phyloP scores from a whole-genome alignment of 2,329 filamentous ascomycete genomes.

The Fusarium tuaranense region DNA sequence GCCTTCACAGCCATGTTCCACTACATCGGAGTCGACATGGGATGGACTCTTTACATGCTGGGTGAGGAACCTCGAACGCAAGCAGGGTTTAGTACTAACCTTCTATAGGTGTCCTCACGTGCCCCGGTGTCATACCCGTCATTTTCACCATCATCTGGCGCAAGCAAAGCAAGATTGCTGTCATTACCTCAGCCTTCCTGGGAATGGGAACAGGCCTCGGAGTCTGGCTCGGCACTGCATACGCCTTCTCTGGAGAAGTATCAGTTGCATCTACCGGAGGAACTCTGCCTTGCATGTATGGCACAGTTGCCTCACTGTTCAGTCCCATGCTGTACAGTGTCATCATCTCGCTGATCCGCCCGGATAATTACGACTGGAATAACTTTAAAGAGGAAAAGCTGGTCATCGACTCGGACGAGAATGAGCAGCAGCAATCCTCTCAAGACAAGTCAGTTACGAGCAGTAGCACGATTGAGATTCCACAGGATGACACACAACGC shows the following conservation, averaged over 20 bases:
- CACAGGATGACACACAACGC: slow-evolving; percentile 1
- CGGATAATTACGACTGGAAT: slow-evolving; percentile 51
- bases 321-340: slow-evolving; percentile 54
- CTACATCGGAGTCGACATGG: slow-evolving; percentile 12
- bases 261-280: slow-evolving; percentile 49
- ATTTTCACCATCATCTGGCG: not conserved
- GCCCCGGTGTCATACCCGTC: not conserved
- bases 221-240: slow-evolving; percentile 61
- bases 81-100: not conserved
- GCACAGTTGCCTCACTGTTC: slow-evolving; percentile 58
- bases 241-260: slow-evolving; percentile 52
- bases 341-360: slow-evolving; percentile 55
- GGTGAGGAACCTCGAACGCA: not conserved
- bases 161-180: slow-evolving; percentile 31
- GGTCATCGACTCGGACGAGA: slow-evolving; percentile 4
- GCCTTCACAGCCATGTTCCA: slow-evolving; percentile 2
- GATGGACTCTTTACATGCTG: slow-evolving; percentile 18
- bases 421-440: not conserved
- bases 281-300: slow-evolving; percentile 61
- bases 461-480: not conserved
- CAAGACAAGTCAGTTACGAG: not conserved
- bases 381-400: slow-evolving; percentile 39
- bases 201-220: slow-evolving; percentile 60
- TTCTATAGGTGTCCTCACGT: not conserved
- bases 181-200: slow-evolving; percentile 58